phyloP scores from a whole-genome alignment of 208 protist genomes.

The Acanthamoeba royreba region DNA sequence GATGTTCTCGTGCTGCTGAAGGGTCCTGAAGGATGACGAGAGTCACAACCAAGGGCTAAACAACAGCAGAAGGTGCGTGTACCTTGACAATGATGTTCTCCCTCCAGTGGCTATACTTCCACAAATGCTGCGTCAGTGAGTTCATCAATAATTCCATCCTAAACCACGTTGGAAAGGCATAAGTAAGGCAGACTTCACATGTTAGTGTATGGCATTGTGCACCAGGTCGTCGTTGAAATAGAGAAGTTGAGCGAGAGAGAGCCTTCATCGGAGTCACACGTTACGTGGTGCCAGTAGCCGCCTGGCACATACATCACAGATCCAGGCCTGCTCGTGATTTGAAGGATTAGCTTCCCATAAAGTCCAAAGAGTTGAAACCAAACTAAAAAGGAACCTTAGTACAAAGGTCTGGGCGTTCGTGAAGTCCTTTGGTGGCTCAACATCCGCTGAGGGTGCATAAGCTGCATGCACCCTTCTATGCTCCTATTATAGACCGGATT shows the following conservation, averaged over 20 bases:
- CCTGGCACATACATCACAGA: conserved; percentile 14
- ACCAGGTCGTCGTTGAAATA: not conserved
- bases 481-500: no score
- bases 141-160: conserved; percentile 13
- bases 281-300: conserved; percentile 28
- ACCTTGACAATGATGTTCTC: conserved; percentile 32
- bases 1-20: not conserved
- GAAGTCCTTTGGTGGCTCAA: not conserved
- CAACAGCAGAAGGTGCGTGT: no score
- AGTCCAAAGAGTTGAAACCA: not conserved
- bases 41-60: no score
- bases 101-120: conserved; percentile 8
- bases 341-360: no score
- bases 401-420: not conserved
- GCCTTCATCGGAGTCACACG: not conserved
- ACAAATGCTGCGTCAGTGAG: not conserved
- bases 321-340: no score
- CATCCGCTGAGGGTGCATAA: not conserved
- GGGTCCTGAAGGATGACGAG: not conserved
- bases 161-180: no score
- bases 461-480: conserved; percentile 12
- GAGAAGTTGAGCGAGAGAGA: conserved; percentile 37
- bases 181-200: no score
- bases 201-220: no score
- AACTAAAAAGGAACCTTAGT: not conserved